A percentile compares a stretch with the other conserved stretches of the same genome.
Evolutionary conservation across 306 rosid genomes (phyloP).

Genomic region (Vigna nakashimae): DNA sequence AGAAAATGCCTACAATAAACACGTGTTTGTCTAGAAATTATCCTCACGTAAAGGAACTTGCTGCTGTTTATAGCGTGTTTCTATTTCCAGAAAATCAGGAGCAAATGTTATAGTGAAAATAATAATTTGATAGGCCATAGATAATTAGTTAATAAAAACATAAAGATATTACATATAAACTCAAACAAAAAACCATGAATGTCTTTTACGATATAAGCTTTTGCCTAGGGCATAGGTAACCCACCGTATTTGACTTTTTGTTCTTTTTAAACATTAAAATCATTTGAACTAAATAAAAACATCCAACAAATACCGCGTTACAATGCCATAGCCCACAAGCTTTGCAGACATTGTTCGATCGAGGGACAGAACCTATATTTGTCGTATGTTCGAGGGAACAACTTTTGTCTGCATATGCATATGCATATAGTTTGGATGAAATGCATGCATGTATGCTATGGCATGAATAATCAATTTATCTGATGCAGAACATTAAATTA

Average conservation of each 20-base stretch:
- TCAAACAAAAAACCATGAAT: neutral
- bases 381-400: constrained; percentile 33
- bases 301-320: neutral
- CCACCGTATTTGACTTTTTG: neutral
- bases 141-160: neutral
- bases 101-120: neutral
- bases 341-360: constrained; percentile 16
- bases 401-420: constrained; percentile 26
- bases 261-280: neutral
- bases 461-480: constrained; percentile 10
- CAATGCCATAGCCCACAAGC: neutral
- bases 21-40: too few species aligned
- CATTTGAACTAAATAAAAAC: neutral
- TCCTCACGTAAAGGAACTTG: too few species aligned
- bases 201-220: neutral
- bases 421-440: constrained; percentile 3
- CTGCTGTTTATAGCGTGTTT: too few species aligned
- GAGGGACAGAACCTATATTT: constrained; percentile 23
- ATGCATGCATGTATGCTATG: neutral
- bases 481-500: neutral
- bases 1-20: too few species aligned
- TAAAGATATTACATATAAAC: neutral
- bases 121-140: neutral
- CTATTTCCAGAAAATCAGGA: neutral
- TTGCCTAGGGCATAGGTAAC: neutral